These are phyloP conservation scores for Helotiales sp. DNA, from an alignment of 2,329 filamentous ascomycete genomes.

Conservation along the genomic window DNA sequence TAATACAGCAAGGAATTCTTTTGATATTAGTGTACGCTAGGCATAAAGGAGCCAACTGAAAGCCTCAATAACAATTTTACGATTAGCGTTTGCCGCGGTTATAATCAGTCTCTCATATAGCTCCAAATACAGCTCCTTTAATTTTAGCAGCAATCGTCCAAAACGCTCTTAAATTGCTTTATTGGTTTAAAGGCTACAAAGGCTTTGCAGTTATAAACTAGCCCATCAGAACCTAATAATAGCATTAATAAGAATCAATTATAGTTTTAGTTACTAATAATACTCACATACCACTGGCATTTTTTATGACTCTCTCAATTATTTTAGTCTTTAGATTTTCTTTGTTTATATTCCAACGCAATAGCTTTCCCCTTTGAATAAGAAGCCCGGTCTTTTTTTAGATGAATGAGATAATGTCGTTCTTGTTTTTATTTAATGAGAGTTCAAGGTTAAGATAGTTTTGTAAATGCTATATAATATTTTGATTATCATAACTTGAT, in stretches of 20 bases:
- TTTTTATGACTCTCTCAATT: conserved; percentile 10
- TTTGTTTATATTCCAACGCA: neutral
- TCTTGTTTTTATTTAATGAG: conserved; percentile 12
- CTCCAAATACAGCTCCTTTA: conserved; percentile 9
- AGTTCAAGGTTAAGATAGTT: conserved; percentile 19
- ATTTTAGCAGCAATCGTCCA: conserved; percentile 17
- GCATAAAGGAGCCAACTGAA: conserved; percentile 10
- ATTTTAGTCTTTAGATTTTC: conserved; percentile 13
- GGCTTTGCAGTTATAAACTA: conserved; percentile 24
- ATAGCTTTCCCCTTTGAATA: neutral
- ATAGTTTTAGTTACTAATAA: neutral
- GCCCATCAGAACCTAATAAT: conserved; percentile 26
- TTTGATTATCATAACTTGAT: conserved; percentile 22
- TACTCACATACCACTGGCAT: conserved; percentile 20
- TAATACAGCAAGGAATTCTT: conserved; percentile 21
- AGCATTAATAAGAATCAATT: neutral
- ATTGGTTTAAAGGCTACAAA: conserved; percentile 19
- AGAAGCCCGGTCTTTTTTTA: neutral
- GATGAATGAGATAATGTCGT: conserved; percentile 22
- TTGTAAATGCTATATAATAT: conserved; percentile 18
- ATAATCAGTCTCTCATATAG: neutral
- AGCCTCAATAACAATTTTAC: neutral
- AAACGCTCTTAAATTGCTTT: conserved; percentile 20
- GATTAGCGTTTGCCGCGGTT: neutral
- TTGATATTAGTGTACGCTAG: neutral